Conservation (phyloP, 805 yeast species). For the Saturnispora bothae region DNA sequence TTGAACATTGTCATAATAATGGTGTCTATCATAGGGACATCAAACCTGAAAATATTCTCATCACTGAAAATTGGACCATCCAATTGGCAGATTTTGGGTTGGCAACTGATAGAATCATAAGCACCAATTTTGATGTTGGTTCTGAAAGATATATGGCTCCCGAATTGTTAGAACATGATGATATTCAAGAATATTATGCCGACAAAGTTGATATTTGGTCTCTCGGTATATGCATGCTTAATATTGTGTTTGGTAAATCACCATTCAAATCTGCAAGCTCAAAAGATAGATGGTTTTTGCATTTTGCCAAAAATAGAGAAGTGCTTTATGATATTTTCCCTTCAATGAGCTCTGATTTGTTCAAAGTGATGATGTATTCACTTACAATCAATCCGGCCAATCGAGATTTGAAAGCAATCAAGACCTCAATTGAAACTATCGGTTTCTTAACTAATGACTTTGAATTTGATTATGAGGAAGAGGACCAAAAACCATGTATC, state of each 20-base stretch:
- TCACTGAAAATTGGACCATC: slow-evolving; percentile 45
- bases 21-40: slow-evolving; percentile 46
- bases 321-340: slow-evolving; percentile 88
- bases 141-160: slow-evolving; percentile 94
- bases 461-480: slow-evolving; percentile 33
- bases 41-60: slow-evolving; percentile 47
- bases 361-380: slow-evolving; percentile 68
- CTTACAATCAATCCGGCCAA: slow-evolving; percentile 81
- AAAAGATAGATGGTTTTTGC: slow-evolving; percentile 67
- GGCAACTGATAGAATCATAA: slow-evolving; percentile 41
- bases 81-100: slow-evolving; percentile 52
- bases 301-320: slow-evolving; percentile 81
- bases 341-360: slow-evolving; percentile 75
- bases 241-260: slow-evolving; percentile 78
- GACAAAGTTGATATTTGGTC: slow-evolving; percentile 86
- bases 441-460: slow-evolving; percentile 77
- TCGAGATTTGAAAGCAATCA: slow-evolving; percentile 56
- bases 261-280: slow-evolving; percentile 78
- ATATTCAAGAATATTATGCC: slow-evolving; percentile 57
- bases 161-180: slow-evolving; percentile 57
- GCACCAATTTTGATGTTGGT: slow-evolving; percentile 77
- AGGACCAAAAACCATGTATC: background rate
- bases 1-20: slow-evolving; percentile 39
- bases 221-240: slow-evolving; percentile 70
- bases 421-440: slow-evolving; percentile 46